Evolutionary conservation across 495 filamentous ascomycete genomes (phyloP).

Genomic region (Talaromyces thailandensis): DNA sequence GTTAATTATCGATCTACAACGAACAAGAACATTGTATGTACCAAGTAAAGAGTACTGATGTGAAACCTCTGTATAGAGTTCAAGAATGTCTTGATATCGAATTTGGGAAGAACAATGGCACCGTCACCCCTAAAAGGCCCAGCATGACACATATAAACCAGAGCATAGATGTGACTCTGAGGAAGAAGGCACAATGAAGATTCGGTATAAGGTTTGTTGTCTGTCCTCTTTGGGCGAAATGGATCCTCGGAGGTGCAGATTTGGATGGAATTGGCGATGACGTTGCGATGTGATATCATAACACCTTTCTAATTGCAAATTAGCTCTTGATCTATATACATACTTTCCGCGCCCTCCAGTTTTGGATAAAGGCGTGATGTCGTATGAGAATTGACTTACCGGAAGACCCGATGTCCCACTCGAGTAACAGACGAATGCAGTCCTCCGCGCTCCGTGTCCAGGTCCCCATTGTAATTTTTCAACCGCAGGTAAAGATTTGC

Average conservation of each 20-base stretch:
- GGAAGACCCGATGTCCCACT: constrained; percentile 84
- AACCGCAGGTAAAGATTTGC: constrained; percentile 50
- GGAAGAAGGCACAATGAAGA: constrained; percentile 67
- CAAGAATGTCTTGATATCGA: constrained; percentile 61
- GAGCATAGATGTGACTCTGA: constrained; percentile 77
- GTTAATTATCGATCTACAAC: not conserved
- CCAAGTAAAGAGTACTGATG: constrained; percentile 60
- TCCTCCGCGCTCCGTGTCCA: constrained; percentile 67
- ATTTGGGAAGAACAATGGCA: constrained; percentile 74
- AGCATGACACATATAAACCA: constrained; percentile 67
- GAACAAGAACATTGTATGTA: constrained; percentile 15
- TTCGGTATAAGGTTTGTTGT: constrained; percentile 36
- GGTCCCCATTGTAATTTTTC: constrained; percentile 60
- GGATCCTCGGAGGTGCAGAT: constrained; percentile 46
- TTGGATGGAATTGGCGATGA: constrained; percentile 77
- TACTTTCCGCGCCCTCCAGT: not conserved
- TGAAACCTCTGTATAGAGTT: constrained; percentile 62
- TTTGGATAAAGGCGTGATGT: not conserved
- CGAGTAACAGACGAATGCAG: constrained; percentile 82
- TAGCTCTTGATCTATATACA: not conserved
- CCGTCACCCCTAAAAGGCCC: constrained; percentile 68
- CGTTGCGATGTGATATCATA: constrained; percentile 84
- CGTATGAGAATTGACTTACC: constrained; percentile 31
- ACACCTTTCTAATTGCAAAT: constrained; percentile 67
- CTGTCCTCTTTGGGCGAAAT: constrained; percentile 15